Base-by-base conservation (phyloP, 2,329 filamentous ascomycete genomes). In the Colletotrichum spinosum region DNA sequence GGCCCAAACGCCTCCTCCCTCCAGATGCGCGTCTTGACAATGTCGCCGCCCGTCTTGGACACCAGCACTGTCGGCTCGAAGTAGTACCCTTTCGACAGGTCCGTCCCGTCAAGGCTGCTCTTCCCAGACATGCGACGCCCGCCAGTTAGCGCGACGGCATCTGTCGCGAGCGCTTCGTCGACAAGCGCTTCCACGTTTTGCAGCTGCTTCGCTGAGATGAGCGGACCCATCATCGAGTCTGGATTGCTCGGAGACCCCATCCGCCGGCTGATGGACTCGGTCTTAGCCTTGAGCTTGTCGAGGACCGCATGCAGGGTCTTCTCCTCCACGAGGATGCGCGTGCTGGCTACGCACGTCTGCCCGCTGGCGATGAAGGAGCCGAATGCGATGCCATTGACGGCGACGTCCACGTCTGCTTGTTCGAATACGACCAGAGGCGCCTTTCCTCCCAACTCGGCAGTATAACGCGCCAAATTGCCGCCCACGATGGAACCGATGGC, bases 1-100 rank as follows among this genome's bases (percentile, higher is more conserved):
- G 92, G 92, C 17, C 92, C 92, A 76, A 96, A 96, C 65, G 93
- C 92, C 77, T 96, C 92, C 75, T 94, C 90, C 71, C 88, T 86
- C 82, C 92, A 90, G 70, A 96, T 91, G 74, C 88, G 88, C 77
- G 92, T 91, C 72, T 87, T 79, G 41, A 87, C 83, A 86, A 94
- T 83, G 72, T 87, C 87, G 68, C 86, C 83, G 78, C 74, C 79
- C 72, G 83, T 37, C 50, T 88, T 80, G 0, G 75, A 78, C 0
- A 74, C 72, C 34, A 97, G 84, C 2, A 97, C 86, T 0, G 94
- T 97, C 0, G 92, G 92, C 55, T 91, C 85, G 78, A 89, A 97
- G 80, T 93, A 97, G 76, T 94, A 93, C 2, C 86, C 82, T 77
- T 82, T 82, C 0, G 78, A 76, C 35, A 89, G 82, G 53, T 87